Evolutionary conservation across 2,329 filamentous ascomycete genomes (phyloP), one percentile per base, ranked within the genome.

Genomic region (Colletotrichum theobromicola): DNA sequence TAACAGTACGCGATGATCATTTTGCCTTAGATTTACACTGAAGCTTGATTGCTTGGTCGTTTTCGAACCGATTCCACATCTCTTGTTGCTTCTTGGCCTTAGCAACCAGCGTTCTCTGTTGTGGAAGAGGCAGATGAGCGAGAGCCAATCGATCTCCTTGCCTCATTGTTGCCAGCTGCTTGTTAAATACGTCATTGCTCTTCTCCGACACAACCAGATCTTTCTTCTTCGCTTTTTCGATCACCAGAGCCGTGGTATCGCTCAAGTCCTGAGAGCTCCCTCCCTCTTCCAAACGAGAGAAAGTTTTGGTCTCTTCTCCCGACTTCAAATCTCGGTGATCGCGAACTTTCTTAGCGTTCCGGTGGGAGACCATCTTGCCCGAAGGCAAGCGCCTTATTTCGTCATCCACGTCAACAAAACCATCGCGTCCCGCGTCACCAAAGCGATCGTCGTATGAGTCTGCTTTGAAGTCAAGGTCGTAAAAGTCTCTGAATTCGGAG

Each of bases 351-450:
- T 69, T 55, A 7, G 16, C 8, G 10, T 30, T 70, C n/a, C 81
- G 79, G 57, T 79, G 79, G 21, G 79, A 79, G 15, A 84, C 77
- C 5, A 82, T 79, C 30, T 80, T 84, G 6, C 84, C 84, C 1
- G 83, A 85, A 0, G 83, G 79, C 9, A 86, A 68, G 3, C 79
- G 79, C 2, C 85, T 66, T 7, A 81, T 82, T 42, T 79, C 75
- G 1, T 81, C 80, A 16, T 81, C 79, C 24, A n/a, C 18, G 24
- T 58, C 50, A 21, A 42, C 46, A 3, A 70, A 37, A 60, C 61
- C 4, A 76, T 10, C 61, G 3, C 10, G 5, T 5, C 50, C 16
- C 4, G 15, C 16, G 7, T 55, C 32, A 7, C 13, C 26, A 8
- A 7, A 34, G 18, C 53, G 16, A 16, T 18, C 50, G 10, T 61